A percentile compares a stretch with the other conserved stretches of the same genome.
Evolutionary conservation across 352 stramenopile species (phyloP).

Genomic region (Globisporangium nodosum): DNA sequence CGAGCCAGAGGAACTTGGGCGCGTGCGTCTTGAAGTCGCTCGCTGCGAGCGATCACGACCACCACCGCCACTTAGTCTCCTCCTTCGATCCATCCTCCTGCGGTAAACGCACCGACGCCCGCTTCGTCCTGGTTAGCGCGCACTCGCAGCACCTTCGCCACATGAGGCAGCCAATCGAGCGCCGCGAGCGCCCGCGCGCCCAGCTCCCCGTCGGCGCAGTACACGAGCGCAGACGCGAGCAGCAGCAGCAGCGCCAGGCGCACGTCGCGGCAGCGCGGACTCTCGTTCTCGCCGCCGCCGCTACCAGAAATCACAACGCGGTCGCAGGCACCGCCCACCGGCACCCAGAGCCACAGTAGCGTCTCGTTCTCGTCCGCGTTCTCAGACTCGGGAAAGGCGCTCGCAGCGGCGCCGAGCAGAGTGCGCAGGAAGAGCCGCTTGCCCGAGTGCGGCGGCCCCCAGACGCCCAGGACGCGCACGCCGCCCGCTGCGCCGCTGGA

Average conservation of each 20-base stretch:
- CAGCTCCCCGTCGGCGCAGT: conserved; percentile 57
- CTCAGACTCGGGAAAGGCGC: background rate
- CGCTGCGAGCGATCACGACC: conserved; percentile 7
- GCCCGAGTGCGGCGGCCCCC: conserved; percentile 27
- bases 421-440: conserved; percentile 46
- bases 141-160: conserved; percentile 36
- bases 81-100: background rate
- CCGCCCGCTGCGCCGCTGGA: conserved; percentile 11
- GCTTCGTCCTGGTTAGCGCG: conserved; percentile 57
- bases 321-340: conserved; percentile 2
- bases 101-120: conserved; percentile 27
- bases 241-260: conserved; percentile 39
- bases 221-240: conserved; percentile 52
- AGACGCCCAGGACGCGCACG: conserved; percentile 40
- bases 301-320: conserved; percentile 23
- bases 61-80: conserved; percentile 1
- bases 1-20: conserved; percentile 58
- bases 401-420: conserved; percentile 20
- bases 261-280: conserved; percentile 5
- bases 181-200: conserved; percentile 30
- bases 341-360: conserved; percentile 46
- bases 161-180: conserved; percentile 40
- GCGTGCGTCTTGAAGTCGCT: conserved; percentile 42
- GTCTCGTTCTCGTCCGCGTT: background rate
- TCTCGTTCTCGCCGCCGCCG: conserved; percentile 14